Evolutionary conservation across 306 rosid genomes (phyloP).

Genomic region (Coriaria nepalensis): DNA sequence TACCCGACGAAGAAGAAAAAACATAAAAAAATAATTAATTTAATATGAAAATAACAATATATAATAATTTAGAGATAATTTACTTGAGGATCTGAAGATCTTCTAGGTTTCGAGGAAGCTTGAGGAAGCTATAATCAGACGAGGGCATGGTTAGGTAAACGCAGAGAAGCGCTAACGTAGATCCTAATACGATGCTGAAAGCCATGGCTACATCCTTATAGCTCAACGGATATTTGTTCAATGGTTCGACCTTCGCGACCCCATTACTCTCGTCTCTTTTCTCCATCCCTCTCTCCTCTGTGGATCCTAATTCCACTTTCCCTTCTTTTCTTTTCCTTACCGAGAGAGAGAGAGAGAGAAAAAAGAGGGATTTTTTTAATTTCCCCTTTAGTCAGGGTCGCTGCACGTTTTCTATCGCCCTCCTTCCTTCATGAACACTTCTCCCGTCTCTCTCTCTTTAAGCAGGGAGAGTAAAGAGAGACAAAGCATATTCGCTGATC

Average conservation of each 20-base stretch:
- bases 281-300: conserved; percentile 24
- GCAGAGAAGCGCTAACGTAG: conserved; percentile 35
- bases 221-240: conserved; percentile 36
- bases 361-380: too few species aligned
- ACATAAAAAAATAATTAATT: conserved; percentile 6
- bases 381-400: neutral
- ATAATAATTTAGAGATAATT: neutral
- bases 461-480: conserved; percentile 1
- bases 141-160: conserved; percentile 83
- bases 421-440: conserved; percentile 13
- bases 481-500: conserved; percentile 7
- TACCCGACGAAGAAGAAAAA: neutral
- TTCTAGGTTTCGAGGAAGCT: conserved; percentile 75
- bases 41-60: neutral
- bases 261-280: conserved; percentile 18
- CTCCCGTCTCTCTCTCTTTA: conserved; percentile 3
- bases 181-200: conserved; percentile 49
- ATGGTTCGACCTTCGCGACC: conserved; percentile 10
- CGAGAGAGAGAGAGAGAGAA: conserved; percentile 5
- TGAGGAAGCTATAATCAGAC: conserved; percentile 93
- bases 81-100: conserved; percentile 80
- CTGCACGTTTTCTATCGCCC: neutral
- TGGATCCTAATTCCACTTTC: conserved; percentile 6
- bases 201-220: conserved; percentile 56
- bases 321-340: conserved; percentile 9